These are phyloP conservation scores for Monosporascus sp. DNA, from an alignment of 2,329 filamentous ascomycete species.

Conservation along the genomic window DNA sequence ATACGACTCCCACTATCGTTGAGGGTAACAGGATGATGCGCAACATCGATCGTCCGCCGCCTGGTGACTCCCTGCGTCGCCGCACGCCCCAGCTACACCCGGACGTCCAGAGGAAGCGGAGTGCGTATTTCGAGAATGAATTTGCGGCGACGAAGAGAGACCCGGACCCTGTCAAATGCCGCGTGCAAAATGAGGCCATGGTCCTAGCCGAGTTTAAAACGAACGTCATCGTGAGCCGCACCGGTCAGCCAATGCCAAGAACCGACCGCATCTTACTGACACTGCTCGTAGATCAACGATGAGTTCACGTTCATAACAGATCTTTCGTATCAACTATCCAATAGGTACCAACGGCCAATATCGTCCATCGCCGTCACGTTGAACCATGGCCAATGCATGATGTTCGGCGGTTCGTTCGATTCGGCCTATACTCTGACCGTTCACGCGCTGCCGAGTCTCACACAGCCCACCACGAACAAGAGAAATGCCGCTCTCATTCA, in stretches of 20 bases:
- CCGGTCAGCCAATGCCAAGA: background rate
- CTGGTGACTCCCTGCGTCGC: conserved; percentile 31
- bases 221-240: conserved; percentile 53
- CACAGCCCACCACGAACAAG: conserved; percentile 73
- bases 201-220: conserved; percentile 61
- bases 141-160: conserved; percentile 32
- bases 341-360: conserved; percentile 69
- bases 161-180: conserved; percentile 35
- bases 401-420: conserved; percentile 70
- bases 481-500: conserved; percentile 76
- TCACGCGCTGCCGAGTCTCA: conserved; percentile 61
- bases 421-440: conserved; percentile 77
- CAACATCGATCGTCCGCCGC: conserved; percentile 34
- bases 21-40: conserved; percentile 34
- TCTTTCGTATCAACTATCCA: conserved; percentile 67
- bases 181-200: conserved; percentile 49
- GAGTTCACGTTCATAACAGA: conserved; percentile 71
- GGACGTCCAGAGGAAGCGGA: conserved; percentile 32
- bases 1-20: conserved; percentile 22
- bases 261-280: conserved; percentile 3
- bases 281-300: conserved; percentile 57
- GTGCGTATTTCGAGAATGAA: conserved; percentile 42
- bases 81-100: conserved; percentile 27
- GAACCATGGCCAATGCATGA: conserved; percentile 69
- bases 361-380: conserved; percentile 70